phyloP scores from a whole-genome alignment of 208 protist species.

The Wallacemonas collosoma region DNA sequence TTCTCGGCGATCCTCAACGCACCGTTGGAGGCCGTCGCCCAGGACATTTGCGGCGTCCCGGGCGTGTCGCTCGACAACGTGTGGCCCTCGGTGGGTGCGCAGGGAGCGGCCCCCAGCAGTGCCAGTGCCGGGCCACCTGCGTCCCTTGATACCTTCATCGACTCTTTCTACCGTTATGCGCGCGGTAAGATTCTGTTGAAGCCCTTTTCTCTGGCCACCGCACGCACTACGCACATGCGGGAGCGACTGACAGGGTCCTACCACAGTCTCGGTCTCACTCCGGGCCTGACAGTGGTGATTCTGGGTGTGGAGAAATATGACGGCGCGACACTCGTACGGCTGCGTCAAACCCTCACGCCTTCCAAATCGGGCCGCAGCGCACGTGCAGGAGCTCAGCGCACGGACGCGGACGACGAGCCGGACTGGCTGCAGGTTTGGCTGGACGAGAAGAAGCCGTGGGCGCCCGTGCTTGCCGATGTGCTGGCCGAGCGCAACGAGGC shows the following conservation, averaged over 20 bases:
- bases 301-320: conserved; percentile 32
- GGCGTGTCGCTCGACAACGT: conserved; percentile 30
- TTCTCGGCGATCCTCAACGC: conserved; percentile 66
- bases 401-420: conserved; percentile 29
- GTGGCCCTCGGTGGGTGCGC: conserved; percentile 22
- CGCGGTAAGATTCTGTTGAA: conserved; percentile 25
- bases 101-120: no score
- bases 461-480: conserved; percentile 28
- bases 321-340: conserved; percentile 22
- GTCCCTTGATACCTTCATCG: conserved; percentile 20
- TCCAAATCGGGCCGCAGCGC: no score
- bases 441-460: conserved; percentile 52
- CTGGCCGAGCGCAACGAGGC: conserved; percentile 23
- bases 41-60: conserved; percentile 49
- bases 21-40: conserved; percentile 38
- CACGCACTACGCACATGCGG: conserved; percentile 27
- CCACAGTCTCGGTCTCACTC: conserved; percentile 37
- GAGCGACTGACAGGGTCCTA: conserved; percentile 35
- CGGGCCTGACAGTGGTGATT: conserved; percentile 29
- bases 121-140: no score
- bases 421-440: conserved; percentile 33
- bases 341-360: conserved; percentile 27
- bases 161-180: conserved; percentile 21
- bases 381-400: neutral
- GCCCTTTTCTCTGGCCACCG: conserved; percentile 42